phyloP scores from a whole-genome alignment of 345 rosid species.

The Euphorbia lathyris region DNA sequence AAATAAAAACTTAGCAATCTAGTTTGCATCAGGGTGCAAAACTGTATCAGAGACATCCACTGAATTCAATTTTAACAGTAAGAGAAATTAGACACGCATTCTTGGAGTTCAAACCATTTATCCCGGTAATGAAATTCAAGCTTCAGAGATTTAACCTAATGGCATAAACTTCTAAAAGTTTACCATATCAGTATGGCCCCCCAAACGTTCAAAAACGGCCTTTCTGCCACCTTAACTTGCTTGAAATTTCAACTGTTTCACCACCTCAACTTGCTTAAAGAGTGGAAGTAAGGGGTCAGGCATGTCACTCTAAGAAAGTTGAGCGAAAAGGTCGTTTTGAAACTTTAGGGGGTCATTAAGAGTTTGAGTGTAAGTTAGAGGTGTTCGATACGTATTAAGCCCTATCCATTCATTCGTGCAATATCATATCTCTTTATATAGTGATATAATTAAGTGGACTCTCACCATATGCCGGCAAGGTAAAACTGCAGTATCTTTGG shows the following conservation, averaged over 20 bases:
- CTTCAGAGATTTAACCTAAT: neutral
- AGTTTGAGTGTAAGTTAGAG: no score
- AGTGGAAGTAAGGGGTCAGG: no score
- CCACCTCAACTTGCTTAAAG: no score
- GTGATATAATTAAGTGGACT: neutral
- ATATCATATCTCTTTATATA: neutral
- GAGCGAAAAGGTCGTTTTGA: no score
- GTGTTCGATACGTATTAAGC: no score
- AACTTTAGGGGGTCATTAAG: no score
- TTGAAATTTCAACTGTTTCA: no score
- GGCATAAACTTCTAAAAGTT: conserved; percentile 3
- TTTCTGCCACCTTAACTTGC: no score
- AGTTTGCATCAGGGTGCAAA: neutral
- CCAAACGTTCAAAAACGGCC: no score
- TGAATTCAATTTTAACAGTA: neutral
- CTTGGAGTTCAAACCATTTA: neutral
- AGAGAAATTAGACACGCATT: conserved; percentile 7
- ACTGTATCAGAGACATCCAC: neutral
- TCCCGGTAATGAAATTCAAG: no score
- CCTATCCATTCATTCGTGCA: neutral
- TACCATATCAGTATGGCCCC: neutral
- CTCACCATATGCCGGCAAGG: conserved; percentile 96
- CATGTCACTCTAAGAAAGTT: no score
- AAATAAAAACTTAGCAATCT: neutral
- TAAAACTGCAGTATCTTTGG: conserved; percentile 76